A percentile compares a stretch with the other conserved stretches of the same genome.
phyloP scores from a whole-genome alignment of 257 asterid genomes.

The Nicotiana benthamiana region DNA sequence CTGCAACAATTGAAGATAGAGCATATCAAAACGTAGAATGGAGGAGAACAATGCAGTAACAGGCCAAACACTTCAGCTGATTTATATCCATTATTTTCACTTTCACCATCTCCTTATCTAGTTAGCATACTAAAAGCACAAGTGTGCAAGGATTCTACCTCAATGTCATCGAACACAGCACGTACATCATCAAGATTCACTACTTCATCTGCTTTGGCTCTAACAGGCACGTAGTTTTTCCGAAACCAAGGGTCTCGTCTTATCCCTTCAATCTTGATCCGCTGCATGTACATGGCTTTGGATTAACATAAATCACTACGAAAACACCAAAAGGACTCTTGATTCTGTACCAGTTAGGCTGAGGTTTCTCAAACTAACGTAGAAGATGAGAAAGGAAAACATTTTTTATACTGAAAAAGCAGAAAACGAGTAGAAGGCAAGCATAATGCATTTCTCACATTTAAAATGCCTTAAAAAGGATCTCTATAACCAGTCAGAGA shows the following conservation, averaged over 20 bases:
- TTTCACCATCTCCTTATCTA: not conserved
- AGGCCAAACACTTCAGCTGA: not conserved
- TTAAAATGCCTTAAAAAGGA: not conserved
- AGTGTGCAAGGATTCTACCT: conserved; percentile 37
- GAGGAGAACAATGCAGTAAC: not conserved
- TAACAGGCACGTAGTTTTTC: conserved; percentile 54
- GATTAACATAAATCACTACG: not conserved
- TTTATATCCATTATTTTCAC: not conserved
- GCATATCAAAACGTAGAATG: not conserved
- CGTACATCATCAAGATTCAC: conserved; percentile 80
- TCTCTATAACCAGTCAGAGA: not conserved
- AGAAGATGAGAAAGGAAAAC: not conserved
- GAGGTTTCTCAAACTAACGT: not conserved
- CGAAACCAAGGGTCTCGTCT: conserved; percentile 73
- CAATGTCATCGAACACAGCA: conserved; percentile 85
- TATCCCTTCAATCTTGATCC: conserved; percentile 68
- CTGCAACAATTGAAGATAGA: conserved; percentile 38
- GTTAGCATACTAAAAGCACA: not conserved
- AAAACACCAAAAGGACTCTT: not conserved
- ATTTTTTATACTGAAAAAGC: not conserved
- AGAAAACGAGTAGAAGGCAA: not conserved
- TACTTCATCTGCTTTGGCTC: conserved; percentile 58
- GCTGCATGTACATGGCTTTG: conserved; percentile 38
- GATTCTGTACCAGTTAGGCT: not conserved
- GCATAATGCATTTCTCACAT: not conserved